These are phyloP conservation scores for Prunus fruticosa DNA, from an alignment of 306 rosid genomes.

Conservation along the genomic window DNA sequence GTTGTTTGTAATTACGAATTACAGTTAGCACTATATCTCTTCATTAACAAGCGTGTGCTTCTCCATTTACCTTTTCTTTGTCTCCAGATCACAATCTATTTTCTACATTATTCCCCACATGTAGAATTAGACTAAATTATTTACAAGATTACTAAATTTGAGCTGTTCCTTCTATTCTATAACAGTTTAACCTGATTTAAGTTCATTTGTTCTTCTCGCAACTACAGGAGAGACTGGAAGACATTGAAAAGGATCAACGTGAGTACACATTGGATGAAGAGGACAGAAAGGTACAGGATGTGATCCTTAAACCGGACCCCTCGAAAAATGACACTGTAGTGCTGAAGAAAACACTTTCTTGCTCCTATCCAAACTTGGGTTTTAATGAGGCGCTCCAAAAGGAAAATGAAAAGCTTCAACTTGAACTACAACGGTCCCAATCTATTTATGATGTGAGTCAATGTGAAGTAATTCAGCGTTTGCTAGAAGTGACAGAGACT, in stretches of 20 bases:
- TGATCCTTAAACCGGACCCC: constrained; percentile 88
- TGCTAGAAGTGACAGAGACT: constrained; percentile 79
- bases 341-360: constrained; percentile 90
- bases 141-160: constrained; percentile 8
- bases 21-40: not conserved
- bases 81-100: constrained; percentile 2
- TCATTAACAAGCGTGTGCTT: not conserved
- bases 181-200: constrained; percentile 18
- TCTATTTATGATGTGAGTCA: constrained; percentile 72
- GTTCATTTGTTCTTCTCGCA: constrained; percentile 16
- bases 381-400: constrained; percentile 73
- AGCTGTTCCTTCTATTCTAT: constrained; percentile 6
- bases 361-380: constrained; percentile 86
- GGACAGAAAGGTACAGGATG: constrained; percentile 77
- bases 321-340: constrained; percentile 57
- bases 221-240: constrained; percentile 84
- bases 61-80: constrained; percentile 5
- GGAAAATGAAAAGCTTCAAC: constrained; percentile 90
- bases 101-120: constrained; percentile 7
- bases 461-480: constrained; percentile 91
- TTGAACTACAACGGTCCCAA: constrained; percentile 88
- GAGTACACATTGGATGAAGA: constrained; percentile 98
- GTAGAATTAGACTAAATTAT: not conserved
- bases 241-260: constrained; percentile 83
- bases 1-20: not conserved